Conservation (phyloP, 2,329 filamentous ascomycete genomes). For the Talaromyces albobiverticillius region DNA sequence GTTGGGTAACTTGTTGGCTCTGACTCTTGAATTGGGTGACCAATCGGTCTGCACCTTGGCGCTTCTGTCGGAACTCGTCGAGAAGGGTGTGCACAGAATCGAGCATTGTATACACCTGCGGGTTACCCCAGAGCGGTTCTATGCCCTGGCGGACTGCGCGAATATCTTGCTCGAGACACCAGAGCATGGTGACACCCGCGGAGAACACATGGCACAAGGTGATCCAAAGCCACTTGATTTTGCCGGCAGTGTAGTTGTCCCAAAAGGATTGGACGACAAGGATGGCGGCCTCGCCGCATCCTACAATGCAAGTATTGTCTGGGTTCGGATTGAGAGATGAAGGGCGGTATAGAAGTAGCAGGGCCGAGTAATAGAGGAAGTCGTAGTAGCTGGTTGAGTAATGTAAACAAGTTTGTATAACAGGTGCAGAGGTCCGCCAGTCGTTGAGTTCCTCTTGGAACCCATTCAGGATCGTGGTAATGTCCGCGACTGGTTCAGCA, state of each 20-base stretch:
- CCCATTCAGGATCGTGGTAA: constrained; percentile 25
- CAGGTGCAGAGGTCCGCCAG: constrained; percentile 35
- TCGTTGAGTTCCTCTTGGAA: constrained; percentile 38
- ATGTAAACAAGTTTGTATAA: constrained; percentile 34
- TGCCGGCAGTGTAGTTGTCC: constrained; percentile 38
- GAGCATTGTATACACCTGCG: constrained; percentile 34
- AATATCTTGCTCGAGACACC: constrained; percentile 40
- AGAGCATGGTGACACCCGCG: constrained; percentile 39
- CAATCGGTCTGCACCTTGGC: constrained; percentile 34
- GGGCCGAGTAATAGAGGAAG: constrained; percentile 38
- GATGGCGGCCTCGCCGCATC: constrained; percentile 38
- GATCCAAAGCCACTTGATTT: constrained; percentile 42
- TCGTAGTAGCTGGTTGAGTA: constrained; percentile 43
- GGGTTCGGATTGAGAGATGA: constrained; percentile 37
- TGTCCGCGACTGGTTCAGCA: constrained; percentile 25
- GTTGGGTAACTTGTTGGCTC: constrained; percentile 36
- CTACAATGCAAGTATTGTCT: constrained; percentile 34
- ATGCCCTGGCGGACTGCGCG: constrained; percentile 29
- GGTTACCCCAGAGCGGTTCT: constrained; percentile 29
- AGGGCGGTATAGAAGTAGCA: constrained; percentile 38
- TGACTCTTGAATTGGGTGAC: constrained; percentile 38
- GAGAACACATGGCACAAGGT: constrained; percentile 39
- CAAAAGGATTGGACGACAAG: constrained; percentile 39
- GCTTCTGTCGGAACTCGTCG: constrained; percentile 38
- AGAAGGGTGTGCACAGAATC: constrained; percentile 36